These are phyloP conservation scores for Mrakia frigida DNA, from an alignment of 768 basidiomycete genomes.

Conservation along the genomic window DNA sequence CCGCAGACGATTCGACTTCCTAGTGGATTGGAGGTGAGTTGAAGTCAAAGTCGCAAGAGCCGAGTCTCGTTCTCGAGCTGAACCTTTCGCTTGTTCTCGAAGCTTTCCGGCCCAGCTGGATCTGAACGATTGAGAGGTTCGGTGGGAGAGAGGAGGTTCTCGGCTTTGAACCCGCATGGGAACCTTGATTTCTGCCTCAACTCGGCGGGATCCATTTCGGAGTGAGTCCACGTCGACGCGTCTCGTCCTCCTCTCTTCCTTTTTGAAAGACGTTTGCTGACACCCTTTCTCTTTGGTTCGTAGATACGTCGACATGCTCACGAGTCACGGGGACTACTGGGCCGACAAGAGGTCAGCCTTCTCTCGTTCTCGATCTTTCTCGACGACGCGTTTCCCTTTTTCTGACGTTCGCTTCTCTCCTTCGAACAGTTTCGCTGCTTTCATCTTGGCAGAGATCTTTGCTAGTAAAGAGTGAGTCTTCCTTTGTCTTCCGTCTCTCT, in stretches of 20 bases:
- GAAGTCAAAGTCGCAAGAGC: background rate
- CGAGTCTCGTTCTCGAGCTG: background rate
- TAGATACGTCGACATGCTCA: constrained; percentile 18
- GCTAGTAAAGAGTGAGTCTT: constrained; percentile 10
- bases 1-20: constrained; percentile 43
- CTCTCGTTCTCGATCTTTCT: constrained; percentile 6
- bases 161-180: constrained; percentile 50
- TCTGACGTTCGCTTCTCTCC: background rate
- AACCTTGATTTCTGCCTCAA: constrained; percentile 37
- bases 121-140: constrained; percentile 43
- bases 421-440: background rate
- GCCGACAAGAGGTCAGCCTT: background rate
- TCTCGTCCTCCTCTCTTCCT: background rate
- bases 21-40: constrained; percentile 43
- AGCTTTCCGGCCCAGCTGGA: constrained; percentile 43
- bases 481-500: background rate
- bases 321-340: constrained; percentile 24
- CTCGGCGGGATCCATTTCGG: constrained; percentile 19
- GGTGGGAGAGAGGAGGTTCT: constrained; percentile 45
- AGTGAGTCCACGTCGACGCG: constrained; percentile 11
- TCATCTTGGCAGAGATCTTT: constrained; percentile 25
- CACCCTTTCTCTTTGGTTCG: background rate
- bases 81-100: background rate
- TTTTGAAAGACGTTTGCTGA: no score
- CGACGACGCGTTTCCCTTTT: background rate